Base-by-base conservation (phyloP, 2,329 filamentous ascomycete species). In the Exophiala oligosperma region DNA sequence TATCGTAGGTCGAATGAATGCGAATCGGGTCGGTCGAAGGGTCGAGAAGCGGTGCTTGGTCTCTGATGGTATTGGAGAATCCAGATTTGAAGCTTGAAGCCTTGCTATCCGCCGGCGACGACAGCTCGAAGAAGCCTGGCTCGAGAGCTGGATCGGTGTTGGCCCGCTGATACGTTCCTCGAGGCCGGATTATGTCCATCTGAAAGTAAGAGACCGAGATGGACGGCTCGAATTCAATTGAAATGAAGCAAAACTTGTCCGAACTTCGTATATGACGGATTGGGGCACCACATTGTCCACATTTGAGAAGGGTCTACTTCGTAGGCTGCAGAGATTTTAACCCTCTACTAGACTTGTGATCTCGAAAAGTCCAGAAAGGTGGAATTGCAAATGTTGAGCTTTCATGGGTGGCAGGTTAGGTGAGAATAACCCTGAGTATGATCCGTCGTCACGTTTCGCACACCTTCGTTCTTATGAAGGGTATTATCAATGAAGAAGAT, bases 161-260 rank as follows among this genome's bases (percentile, higher is more conserved):
- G 17, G 53, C 48, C 24, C 48, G 53, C n/a, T 48, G 54, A 41
- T 60, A 60, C 12, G 54, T 37, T 12, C 43, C 47, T 32, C 57
- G 57, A 9, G 54, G 53, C 32, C 49, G 46, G 3, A 60, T 24
- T 37, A 60, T 43, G 23, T 56, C 57, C 57, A 60, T 60, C 6
- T 9, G 3, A n/a, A 11, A 6, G n/a, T 43, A 17, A 14, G n/a
- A 3, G 40, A 43, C 40, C 6, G 3, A 43, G n/a, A n/a, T 7
- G 17, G 40, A 43, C 40, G 17, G n/a, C 40, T 43, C 21, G n/a
- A 7, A 14, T 14, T 17, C 40, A 43, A 43, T 43, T 9, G 2
- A 35, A 6, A 2, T 35, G 37, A 9, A 7, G 40, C 5, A 11
- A 43, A 14, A 23, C n/a, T 43, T 43, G 40, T 23, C 14, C n/a